Percentiles rank a stretch among this genome's conserved stretches.
Conservation (phyloP, 106 monocot species). For the Gastrodia elata region DNA sequence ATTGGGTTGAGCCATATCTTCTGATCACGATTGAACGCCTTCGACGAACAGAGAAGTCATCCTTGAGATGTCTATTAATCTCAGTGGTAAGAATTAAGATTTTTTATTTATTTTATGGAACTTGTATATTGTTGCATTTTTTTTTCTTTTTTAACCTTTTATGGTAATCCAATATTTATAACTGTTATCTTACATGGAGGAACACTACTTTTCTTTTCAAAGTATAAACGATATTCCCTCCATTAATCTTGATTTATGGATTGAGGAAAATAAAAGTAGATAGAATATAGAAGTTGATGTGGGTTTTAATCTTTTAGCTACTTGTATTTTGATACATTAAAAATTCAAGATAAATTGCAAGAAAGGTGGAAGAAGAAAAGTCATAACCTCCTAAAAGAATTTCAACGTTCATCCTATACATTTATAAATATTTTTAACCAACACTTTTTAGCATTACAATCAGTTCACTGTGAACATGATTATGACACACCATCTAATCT, state of each 20-base stretch:
- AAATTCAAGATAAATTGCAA: too few species aligned
- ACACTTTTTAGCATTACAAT: neutral
- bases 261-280: too few species aligned
- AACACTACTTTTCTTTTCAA: neutral
- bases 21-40: conserved; percentile 75
- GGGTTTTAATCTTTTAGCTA: too few species aligned
- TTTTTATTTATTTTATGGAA: neutral
- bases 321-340: too few species aligned
- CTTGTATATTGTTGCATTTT: neutral
- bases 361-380: too few species aligned
- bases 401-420: too few species aligned
- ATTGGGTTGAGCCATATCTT: conserved; percentile 98
- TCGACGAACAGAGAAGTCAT: conserved; percentile 54
- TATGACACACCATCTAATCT: neutral
- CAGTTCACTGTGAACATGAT: neutral
- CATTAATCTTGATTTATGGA: too few species aligned
- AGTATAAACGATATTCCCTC: neutral
- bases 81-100: conserved; percentile 60
- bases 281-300: too few species aligned
- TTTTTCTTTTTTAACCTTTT: neutral
- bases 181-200: too few species aligned
- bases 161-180: neutral
- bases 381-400: too few species aligned
- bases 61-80: conserved; percentile 75
- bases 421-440: too few species aligned